phyloP scores from a whole-genome alignment of 176 grass and related monocot species.

The Luzula sylvatica region DNA sequence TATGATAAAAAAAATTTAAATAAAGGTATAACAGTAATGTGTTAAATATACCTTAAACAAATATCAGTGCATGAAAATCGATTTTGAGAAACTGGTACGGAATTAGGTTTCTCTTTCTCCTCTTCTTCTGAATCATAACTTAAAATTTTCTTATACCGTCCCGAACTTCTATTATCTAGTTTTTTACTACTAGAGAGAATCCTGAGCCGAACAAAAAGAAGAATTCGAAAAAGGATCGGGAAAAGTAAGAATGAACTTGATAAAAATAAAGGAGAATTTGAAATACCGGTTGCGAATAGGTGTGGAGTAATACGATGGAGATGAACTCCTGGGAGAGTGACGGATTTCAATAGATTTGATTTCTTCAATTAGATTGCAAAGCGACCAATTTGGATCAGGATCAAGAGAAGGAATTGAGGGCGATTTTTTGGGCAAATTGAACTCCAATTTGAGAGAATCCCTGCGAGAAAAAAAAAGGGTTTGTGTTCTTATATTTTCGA shows the following conservation, averaged over 20 bases:
- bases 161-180: not conserved
- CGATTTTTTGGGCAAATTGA: conserved; percentile 14
- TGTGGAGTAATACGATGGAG: conserved; percentile 5
- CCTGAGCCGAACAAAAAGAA: not conserved
- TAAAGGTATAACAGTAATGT: not conserved
- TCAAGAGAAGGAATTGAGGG: conserved; percentile 14
- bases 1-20: not conserved
- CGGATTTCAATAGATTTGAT: conserved; percentile 4
- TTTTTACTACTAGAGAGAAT: conserved; percentile 5
- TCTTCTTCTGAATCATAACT: conserved; percentile 9
- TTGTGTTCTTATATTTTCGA: not conserved
- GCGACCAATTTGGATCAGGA: conserved; percentile 21
- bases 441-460: conserved; percentile 7
- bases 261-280: not conserved
- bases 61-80: conserved; percentile 22
- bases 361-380: conserved; percentile 6
- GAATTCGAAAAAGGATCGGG: not conserved
- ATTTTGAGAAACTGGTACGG: conserved; percentile 5
- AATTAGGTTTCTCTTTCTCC: not conserved
- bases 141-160: no score
- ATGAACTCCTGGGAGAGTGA: not conserved
- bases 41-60: conserved; percentile 15
- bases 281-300: conserved; percentile 16
- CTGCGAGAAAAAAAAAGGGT: conserved; percentile 12
- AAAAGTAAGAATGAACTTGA: not conserved